Evolutionary conservation across 1,139 yeast genomes (phyloP), one percentile per base, ranked within the genome.

Genomic region (Yamadazyma mexicana): DNA sequence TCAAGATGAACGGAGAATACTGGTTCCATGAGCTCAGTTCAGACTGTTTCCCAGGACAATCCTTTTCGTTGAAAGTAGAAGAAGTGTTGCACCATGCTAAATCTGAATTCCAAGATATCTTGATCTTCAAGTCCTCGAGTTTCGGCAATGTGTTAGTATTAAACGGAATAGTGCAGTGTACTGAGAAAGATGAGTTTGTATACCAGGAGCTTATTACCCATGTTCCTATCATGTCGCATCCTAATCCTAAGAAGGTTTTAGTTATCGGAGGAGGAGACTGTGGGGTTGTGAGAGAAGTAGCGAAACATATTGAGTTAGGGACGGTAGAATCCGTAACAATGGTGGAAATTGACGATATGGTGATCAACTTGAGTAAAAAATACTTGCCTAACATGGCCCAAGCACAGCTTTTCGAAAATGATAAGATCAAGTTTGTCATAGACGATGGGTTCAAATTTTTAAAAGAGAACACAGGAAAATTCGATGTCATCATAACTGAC

Each of bases 251-350:
- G 56, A 76, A 74, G 43, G 95, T 87, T 15, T 75, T 87, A 44
- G 95, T 87, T 35, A 87, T 87, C 52, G 96, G 96, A 26, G 96
- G 96, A 23, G 96, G 96, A 31, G 96, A 87, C 62, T 95, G 96
- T 51, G 96, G 96, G 45, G 96, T 88, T 15, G 71, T 87, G 36
- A 76, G 96, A 52, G 96, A 87, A 63, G 75, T 87, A 29, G 78
- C 86, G 48, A 88, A 91, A 64, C 97, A 91, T 63, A 56, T 66
- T 27, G 61, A 61, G 7, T 50, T 54, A 17, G 71, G 72, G 1
- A 60, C 74, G 37, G 83, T 91, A 24, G 84, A 86, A 49, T 64
- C 72, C 43, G 86, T 88, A 23, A 82, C 85, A 17, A 76, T 91
- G 64, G 94, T 92, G 40, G 98, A 92, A 62, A 92, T 92, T 50